A percentile compares a stretch with the other conserved stretches of the same genome.
Evolutionary conservation across 352 stramenopile genomes (phyloP).

Genomic region (Pythium sukuiense): DNA sequence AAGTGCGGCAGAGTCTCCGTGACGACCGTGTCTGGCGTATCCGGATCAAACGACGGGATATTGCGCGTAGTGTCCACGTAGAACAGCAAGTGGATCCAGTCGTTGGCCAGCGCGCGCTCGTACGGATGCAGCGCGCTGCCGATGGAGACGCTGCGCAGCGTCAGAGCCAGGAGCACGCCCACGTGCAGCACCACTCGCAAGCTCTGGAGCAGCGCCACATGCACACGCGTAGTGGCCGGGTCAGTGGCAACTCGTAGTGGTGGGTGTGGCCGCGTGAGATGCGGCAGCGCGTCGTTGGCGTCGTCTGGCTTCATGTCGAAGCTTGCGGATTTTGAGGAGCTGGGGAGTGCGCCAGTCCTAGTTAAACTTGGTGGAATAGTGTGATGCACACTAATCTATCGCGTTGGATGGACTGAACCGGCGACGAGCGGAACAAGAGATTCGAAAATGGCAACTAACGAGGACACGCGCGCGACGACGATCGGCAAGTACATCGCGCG

Average conservation of each 20-base stretch:
- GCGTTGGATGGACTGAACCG: background rate
- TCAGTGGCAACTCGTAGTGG: background rate
- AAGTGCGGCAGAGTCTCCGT: constrained; percentile 60
- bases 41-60: constrained; percentile 12
- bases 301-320: constrained; percentile 2
- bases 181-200: constrained; percentile 46
- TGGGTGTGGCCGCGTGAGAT: background rate
- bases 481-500: constrained; percentile 74
- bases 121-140: constrained; percentile 53
- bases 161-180: constrained; percentile 42
- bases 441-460: constrained; percentile 19
- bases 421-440: constrained; percentile 2
- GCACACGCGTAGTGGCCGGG: background rate
- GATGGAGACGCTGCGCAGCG: constrained; percentile 47
- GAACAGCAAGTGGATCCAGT: constrained; percentile 73
- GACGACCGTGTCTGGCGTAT: constrained; percentile 16
- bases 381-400: background rate
- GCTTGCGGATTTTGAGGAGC: background rate
- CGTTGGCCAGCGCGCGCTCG: constrained; percentile 57
- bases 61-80: constrained; percentile 50
- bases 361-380: background rate
- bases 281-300: background rate
- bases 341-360: background rate
- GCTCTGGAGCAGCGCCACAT: constrained; percentile 21
- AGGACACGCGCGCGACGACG: constrained; percentile 27